These are phyloP conservation scores for Cutaneotrichosporon sp. DNA, from an alignment of 1,284 basidiomycete genomes.

Conservation along the genomic window DNA sequence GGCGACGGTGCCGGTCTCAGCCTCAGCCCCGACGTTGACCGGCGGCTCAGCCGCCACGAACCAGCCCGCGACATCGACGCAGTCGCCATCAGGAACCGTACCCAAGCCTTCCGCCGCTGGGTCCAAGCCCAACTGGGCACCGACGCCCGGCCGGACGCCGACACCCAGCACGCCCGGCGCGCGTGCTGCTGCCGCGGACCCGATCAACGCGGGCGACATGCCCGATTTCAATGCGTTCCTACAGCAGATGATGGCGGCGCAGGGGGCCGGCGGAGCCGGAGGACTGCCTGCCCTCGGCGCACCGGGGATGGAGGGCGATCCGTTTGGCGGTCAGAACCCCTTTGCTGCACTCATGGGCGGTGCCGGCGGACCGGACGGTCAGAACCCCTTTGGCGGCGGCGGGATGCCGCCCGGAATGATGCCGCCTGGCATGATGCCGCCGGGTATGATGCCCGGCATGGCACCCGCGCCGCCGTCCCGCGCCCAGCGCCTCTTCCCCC, in stretches of 20 bases:
- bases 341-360: slow-evolving; percentile 8
- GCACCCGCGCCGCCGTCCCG: slow-evolving; percentile 7
- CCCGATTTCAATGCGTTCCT: slow-evolving; percentile 30
- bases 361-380: neutral
- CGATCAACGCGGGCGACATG: slow-evolving; percentile 28
- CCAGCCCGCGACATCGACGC: too few relatives aligned
- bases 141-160: neutral
- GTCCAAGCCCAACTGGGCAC: slow-evolving; percentile 4
- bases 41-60: too few relatives aligned
- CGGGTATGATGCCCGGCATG: slow-evolving; percentile 16
- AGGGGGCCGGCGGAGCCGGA: slow-evolving; percentile 15
- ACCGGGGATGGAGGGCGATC: neutral
- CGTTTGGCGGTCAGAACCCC: slow-evolving; percentile 13
- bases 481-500: slow-evolving; percentile 34
- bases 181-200: neutral
- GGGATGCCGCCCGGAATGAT: neutral
- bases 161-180: neutral
- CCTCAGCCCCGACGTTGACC: too few relatives aligned
- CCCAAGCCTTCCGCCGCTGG: neutral
- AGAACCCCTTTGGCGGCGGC: slow-evolving; percentile 1
- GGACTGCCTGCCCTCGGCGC: neutral
- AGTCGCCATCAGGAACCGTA: too few relatives aligned
- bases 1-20: too few relatives aligned
- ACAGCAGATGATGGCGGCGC: slow-evolving; percentile 6
- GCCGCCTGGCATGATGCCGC: slow-evolving; percentile 5